A percentile compares a stretch with the other conserved stretches of the same genome.
Evolutionary conservation across 1,284 basidiomycete genomes (phyloP).

Genomic region (Ceratobasidium theobromae): DNA sequence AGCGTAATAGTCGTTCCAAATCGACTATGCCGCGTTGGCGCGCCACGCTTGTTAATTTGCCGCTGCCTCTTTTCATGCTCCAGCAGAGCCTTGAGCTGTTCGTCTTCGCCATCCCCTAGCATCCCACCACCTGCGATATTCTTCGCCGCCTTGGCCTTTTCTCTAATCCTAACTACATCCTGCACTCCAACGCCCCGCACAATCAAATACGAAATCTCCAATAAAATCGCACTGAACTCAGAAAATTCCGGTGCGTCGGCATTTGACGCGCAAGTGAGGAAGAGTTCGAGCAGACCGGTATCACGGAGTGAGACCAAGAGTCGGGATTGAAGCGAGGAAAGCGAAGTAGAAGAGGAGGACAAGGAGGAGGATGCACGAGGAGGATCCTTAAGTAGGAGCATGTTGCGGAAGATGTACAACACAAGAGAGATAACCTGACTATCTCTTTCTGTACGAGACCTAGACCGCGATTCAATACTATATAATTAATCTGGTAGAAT

Average conservation of each 20-base stretch:
- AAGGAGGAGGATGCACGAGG: slow-evolving; percentile 64
- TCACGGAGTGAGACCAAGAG: slow-evolving; percentile 72
- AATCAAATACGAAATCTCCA: slow-evolving; percentile 88
- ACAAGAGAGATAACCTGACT: slow-evolving; percentile 83
- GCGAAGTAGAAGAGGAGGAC: slow-evolving; percentile 56
- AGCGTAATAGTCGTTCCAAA: slow-evolving; percentile 92
- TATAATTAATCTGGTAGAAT: background rate
- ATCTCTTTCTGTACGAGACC: slow-evolving; percentile 73
- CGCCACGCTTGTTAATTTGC: slow-evolving; percentile 48
- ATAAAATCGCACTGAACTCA: slow-evolving; percentile 79
- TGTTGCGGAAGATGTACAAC: slow-evolving; percentile 87
- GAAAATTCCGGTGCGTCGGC: slow-evolving; percentile 73
- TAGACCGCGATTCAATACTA: background rate
- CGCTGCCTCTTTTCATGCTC: slow-evolving; percentile 26
- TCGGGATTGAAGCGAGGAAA: slow-evolving; percentile 73
- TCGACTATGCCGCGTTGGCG: slow-evolving; percentile 83
- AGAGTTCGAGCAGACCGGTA: slow-evolving; percentile 72
- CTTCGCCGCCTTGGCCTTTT: slow-evolving; percentile 1
- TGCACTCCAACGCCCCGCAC: slow-evolving; percentile 62
- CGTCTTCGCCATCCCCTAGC: slow-evolving; percentile 30
- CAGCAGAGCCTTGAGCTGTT: slow-evolving; percentile 33
- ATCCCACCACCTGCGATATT: background rate
- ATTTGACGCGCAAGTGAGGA: slow-evolving; percentile 82
- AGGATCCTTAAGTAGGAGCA: slow-evolving; percentile 85
- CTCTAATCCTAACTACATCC: slow-evolving; percentile 21